These are phyloP conservation scores for Erodium chrysanthum DNA, from an alignment of 441 rosid species.

Conservation along the genomic window DNA sequence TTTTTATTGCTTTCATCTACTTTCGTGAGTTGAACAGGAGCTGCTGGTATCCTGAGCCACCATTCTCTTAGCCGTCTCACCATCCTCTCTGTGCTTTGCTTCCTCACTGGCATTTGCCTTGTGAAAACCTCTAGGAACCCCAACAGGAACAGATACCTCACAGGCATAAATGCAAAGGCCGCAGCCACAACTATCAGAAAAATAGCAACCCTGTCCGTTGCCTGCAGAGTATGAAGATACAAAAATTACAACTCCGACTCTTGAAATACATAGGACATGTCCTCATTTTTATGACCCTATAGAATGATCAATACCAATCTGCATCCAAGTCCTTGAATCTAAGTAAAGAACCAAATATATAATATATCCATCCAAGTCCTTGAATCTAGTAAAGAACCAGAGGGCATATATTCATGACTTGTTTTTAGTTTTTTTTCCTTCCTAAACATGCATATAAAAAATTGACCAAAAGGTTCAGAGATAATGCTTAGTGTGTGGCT, in stretches of 20 bases:
- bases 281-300: too few species aligned
- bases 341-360: too few species aligned
- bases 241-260: neutral
- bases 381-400: too few species aligned
- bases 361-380: too few species aligned
- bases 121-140: constrained; percentile 64
- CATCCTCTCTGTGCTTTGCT: constrained; percentile 53
- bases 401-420: too few species aligned
- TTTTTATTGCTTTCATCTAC: constrained; percentile 54
- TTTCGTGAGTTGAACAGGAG: constrained; percentile 64
- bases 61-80: constrained; percentile 73
- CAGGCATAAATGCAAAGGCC: constrained; percentile 47
- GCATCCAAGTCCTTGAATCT: too few species aligned
- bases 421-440: too few species aligned
- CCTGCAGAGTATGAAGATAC: constrained; percentile 37
- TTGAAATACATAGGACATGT: too few species aligned
- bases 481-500: too few species aligned
- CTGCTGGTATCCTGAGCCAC: constrained; percentile 88
- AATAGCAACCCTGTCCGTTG: constrained; percentile 58
- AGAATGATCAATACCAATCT: too few species aligned
- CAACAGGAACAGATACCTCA: constrained; percentile 39
- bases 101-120: constrained; percentile 60
- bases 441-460: too few species aligned
- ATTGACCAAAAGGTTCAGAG: too few species aligned
- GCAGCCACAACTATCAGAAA: constrained; percentile 42